A percentile compares a stretch with the other conserved stretches of the same genome.
phyloP scores from a whole-genome alignment of 1,284 basidiomycete species.

The Phellinidium pouzarii region DNA sequence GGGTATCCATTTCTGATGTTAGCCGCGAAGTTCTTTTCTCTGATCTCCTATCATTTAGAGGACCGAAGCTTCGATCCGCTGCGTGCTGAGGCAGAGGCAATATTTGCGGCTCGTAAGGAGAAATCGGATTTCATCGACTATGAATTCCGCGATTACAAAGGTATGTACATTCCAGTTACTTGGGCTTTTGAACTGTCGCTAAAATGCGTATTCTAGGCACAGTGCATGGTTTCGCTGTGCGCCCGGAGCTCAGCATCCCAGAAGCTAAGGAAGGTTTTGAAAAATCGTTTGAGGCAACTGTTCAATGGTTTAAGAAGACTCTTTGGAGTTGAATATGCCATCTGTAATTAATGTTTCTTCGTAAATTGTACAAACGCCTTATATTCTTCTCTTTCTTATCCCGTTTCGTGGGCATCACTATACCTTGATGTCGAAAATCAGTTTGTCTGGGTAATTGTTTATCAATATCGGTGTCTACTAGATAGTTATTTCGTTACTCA shows the following conservation, averaged over 20 bases:
- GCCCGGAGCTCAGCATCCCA: constrained; percentile 42
- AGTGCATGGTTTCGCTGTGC: constrained; percentile 48
- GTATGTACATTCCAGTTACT: constrained; percentile 26
- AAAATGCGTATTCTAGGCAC: constrained; percentile 33
- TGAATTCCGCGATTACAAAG: constrained; percentile 51
- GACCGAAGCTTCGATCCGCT: constrained; percentile 41
- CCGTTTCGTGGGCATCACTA: neutral
- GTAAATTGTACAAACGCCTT: no score
- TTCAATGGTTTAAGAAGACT: constrained; percentile 43
- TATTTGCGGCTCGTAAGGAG: constrained; percentile 38
- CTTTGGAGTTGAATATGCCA: no score
- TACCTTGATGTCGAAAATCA: constrained; percentile 18
- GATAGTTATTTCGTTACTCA: neutral
- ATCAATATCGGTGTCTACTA: neutral
- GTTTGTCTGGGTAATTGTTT: constrained; percentile 9
- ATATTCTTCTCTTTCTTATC: neutral
- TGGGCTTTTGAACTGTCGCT: neutral
- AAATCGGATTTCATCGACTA: constrained; percentile 40
- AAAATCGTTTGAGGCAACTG: constrained; percentile 38
- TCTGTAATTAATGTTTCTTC: no score
- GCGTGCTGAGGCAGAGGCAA: constrained; percentile 37
- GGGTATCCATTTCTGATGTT: constrained; percentile 14
- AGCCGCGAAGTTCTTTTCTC: constrained; percentile 51
- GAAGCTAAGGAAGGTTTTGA: constrained; percentile 46
- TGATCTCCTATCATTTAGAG: constrained; percentile 31